Percentiles rank a stretch among this genome's conserved stretches.
These are phyloP conservation scores for Trichosporon ovoides DNA, from an alignment of 1,284 basidiomycete species.

Conservation along the genomic window DNA sequence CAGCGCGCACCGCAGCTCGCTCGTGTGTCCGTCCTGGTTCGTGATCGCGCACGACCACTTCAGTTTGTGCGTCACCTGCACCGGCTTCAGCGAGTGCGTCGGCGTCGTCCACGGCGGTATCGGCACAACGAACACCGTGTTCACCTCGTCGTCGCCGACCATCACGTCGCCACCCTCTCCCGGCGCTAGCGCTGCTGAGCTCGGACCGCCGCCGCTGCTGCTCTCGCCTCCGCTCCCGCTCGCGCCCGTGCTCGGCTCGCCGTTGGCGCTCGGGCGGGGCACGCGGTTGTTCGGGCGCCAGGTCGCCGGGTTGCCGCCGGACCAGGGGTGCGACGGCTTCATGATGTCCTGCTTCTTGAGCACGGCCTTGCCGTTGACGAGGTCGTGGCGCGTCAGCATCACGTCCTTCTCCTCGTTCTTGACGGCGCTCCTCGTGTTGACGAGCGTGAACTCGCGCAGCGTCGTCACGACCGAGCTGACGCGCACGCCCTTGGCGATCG, in stretches of 20 bases:
- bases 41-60: conserved; percentile 60
- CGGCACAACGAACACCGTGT: conserved; percentile 49
- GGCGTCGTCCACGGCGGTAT: conserved; percentile 54
- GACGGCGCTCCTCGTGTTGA: conserved; percentile 58
- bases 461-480: conserved; percentile 64
- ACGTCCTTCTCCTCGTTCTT: conserved; percentile 52
- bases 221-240: neutral
- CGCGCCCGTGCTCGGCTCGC: too few relatives aligned
- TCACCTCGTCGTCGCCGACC: conserved; percentile 51
- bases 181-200: conserved; percentile 9
- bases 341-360: conserved; percentile 27
- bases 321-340: conserved; percentile 29
- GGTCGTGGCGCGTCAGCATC: conserved; percentile 55
- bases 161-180: conserved; percentile 32
- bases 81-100: conserved; percentile 60
- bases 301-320: conserved; percentile 1
- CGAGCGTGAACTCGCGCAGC: conserved; percentile 65
- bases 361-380: conserved; percentile 58
- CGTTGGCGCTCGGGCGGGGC: neutral
- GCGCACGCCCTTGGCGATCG: conserved; percentile 73
- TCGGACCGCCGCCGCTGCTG: neutral
- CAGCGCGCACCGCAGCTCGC: conserved; percentile 83
- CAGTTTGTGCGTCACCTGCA: conserved; percentile 62
- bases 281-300: neutral
- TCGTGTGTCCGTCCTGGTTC: conserved; percentile 81